Base-by-base conservation (phyloP, 2,329 filamentous ascomycete species). In the Dothideomycetes sp. region DNA sequence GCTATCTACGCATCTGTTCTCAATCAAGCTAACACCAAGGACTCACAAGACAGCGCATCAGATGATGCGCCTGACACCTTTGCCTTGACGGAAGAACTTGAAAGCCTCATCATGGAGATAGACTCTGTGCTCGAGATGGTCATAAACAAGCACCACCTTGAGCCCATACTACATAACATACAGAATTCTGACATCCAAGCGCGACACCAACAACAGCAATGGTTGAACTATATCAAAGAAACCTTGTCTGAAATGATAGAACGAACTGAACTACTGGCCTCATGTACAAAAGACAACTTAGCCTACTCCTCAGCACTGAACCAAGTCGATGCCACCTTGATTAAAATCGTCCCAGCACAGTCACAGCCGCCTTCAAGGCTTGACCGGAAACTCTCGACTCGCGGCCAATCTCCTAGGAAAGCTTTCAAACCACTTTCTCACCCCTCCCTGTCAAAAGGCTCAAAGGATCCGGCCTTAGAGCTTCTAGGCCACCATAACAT, bases 101-200 rank as follows among this genome's bases (percentile, higher is more conserved):
- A 83, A 48, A 82, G 78, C 4, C 64, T 85, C 3, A 80, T 82
- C 49, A 65, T 77, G 0, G 82, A 85, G 53, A 78, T 85, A 28
- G 63, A 80, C 0, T 75, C 80, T 0, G 76, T 85, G 2, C 74
- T 79, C 5, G 75, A 82, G 47, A 84, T 85, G 75, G 76, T 80
- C 0, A 69, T 79, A 1, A 78, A 84, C 48, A 74, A 81, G 50
- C 76, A 82, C 53, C 71, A 79, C 49, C 65, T 81, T 4, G 71
- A 76, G 45, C 80, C 80, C 0, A 74, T 80, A 1, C 59, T 75
- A 5, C 56, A 61, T 9, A 52, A 54, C 17, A 57, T 63, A 40
- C 49, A 60, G 16, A 52, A 59, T 8, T 57, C 56, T 17, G 57
- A 61, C 19, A 51, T 53, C 20, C 60, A 65, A 32, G 49, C 52